Conservation (phyloP, 768 basidiomycete species). For the Hygrocybe coccinea region DNA sequence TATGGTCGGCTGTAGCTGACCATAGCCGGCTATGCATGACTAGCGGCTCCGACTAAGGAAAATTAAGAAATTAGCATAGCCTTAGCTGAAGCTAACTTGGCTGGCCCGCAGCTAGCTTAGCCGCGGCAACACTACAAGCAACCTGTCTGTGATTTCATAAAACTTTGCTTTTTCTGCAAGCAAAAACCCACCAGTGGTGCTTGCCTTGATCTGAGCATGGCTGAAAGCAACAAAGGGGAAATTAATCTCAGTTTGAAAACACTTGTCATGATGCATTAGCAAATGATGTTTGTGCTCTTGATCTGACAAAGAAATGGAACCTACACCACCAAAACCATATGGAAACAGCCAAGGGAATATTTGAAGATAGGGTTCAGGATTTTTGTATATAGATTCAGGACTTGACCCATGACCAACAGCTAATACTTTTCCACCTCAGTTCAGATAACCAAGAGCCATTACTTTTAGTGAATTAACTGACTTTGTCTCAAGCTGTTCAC, state of each 20-base stretch:
- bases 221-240: slow-evolving; percentile 7
- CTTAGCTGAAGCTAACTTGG: no score
- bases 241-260: slow-evolving; percentile 20
- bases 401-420: slow-evolving; percentile 13
- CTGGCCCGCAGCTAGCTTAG: no score
- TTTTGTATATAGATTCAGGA: slow-evolving; percentile 24
- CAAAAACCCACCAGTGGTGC: slow-evolving; percentile 20
- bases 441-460: slow-evolving; percentile 20
- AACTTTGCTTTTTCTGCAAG: slow-evolving; percentile 24
- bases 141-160: slow-evolving; percentile 16
- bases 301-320: slow-evolving; percentile 14
- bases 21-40: no score
- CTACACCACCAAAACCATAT: slow-evolving; percentile 9
- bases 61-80: no score
- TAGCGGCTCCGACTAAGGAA: no score
- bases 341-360: slow-evolving; percentile 30
- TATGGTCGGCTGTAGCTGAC: no score
- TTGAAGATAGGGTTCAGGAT: slow-evolving; percentile 26
- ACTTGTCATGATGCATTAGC: no score
- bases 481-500: slow-evolving; percentile 8
- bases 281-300: no score
- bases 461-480: slow-evolving; percentile 13
- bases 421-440: slow-evolving; percentile 13
- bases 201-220: slow-evolving; percentile 8
- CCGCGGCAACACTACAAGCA: no score